Conservation (phyloP, 768 basidiomycete genomes). For the Fistulinella prunicolor region DNA sequence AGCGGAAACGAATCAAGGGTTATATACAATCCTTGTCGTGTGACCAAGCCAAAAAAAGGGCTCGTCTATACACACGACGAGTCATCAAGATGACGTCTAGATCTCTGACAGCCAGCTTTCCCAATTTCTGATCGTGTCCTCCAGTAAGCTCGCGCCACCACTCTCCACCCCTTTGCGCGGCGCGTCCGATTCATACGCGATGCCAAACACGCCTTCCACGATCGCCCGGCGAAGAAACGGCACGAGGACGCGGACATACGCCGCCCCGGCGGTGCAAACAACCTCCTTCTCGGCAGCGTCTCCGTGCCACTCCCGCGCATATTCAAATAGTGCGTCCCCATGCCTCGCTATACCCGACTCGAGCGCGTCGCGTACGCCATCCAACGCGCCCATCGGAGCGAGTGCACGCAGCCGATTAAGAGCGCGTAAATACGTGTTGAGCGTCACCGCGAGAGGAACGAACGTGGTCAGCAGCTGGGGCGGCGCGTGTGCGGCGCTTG, state of each 20-base stretch:
- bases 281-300: conserved; percentile 33
- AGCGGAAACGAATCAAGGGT: background rate
- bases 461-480: conserved; percentile 71
- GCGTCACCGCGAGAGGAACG: conserved; percentile 68
- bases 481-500: conserved; percentile 55
- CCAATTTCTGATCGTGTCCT: conserved; percentile 21
- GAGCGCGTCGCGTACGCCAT: conserved; percentile 47
- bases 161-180: background rate
- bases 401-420: conserved; percentile 82
- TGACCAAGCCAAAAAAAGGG: background rate
- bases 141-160: conserved; percentile 3
- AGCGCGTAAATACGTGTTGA: conserved; percentile 69
- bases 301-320: conserved; percentile 41
- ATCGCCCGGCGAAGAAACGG: conserved; percentile 70
- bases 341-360: conserved; percentile 48
- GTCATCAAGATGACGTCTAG: too few relatives aligned
- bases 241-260: conserved; percentile 61
- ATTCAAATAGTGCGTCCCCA: conserved; percentile 46
- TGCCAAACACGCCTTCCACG: conserved; percentile 71
- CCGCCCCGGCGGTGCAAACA: conserved; percentile 49
- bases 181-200: background rate
- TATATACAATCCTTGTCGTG: background rate
- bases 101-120: conserved; percentile 27
- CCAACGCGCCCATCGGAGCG: conserved; percentile 61
- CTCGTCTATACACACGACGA: background rate